phyloP scores from a whole-genome alignment of 73 alveolate species.

The Symbiodinium pilosum region DNA sequence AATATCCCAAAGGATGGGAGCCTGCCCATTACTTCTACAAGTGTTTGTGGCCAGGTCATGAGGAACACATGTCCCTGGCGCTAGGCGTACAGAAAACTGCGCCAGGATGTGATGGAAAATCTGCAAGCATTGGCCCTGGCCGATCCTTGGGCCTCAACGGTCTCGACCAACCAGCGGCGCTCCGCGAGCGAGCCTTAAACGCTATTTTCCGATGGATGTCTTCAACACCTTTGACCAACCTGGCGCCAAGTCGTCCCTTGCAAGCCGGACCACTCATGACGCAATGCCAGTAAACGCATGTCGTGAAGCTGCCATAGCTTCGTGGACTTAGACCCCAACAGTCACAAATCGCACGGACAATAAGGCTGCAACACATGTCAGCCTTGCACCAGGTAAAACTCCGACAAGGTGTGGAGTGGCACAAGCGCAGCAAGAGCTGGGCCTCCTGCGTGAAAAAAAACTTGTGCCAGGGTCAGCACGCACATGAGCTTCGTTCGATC shows the following conservation, averaged over 20 bases:
- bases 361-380: background rate
- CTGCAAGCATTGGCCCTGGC: background rate
- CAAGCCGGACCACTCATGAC: background rate
- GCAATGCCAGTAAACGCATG: background rate
- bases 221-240: background rate
- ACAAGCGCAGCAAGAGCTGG: background rate
- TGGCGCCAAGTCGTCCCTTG: no score
- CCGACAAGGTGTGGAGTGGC: background rate
- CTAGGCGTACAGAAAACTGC: conserved; percentile 17
- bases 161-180: background rate
- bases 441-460: background rate
- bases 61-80: conserved; percentile 22
- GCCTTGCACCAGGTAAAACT: background rate
- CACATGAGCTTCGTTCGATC: no score
- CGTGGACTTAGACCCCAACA: no score
- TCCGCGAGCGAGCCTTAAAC: conserved; percentile 14
- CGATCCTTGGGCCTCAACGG: conserved; percentile 31
- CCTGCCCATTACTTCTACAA: conserved; percentile 2
- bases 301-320: background rate
- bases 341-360: no score
- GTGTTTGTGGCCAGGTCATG: conserved; percentile 9
- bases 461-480: background rate
- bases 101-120: conserved; percentile 30
- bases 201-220: background rate
- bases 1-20: conserved; percentile 1